Conservation (phyloP, 2,329 filamentous ascomycete species). For the Claviceps pazoutovae region DNA sequence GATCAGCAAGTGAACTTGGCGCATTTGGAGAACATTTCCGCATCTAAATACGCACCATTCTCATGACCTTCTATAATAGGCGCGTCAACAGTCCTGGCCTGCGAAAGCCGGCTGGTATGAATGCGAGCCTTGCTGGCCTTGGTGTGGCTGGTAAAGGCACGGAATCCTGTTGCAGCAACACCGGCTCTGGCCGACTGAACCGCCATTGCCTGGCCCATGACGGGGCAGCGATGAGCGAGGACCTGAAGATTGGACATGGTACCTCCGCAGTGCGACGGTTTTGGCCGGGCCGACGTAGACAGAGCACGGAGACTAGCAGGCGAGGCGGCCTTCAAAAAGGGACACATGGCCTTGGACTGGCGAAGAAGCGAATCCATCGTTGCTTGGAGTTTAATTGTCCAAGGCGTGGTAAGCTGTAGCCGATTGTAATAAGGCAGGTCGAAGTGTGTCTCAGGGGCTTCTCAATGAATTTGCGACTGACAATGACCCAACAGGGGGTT, state of each 20-base stretch:
- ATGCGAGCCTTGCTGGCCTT: slow-evolving; percentile 55
- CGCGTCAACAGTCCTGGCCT: slow-evolving; percentile 63
- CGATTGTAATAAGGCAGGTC: not conserved
- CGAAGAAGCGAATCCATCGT: slow-evolving; percentile 85
- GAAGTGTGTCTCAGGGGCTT: not conserved
- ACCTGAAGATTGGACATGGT: slow-evolving; percentile 96
- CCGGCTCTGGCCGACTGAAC: slow-evolving; percentile 56
- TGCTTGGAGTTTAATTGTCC: not conserved
- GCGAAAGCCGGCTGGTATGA: slow-evolving; percentile 66
- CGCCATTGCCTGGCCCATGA: slow-evolving; percentile 96
- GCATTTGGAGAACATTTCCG: not conserved
- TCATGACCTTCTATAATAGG: slow-evolving; percentile 33
- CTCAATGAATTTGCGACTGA: not conserved
- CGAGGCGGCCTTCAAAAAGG: slow-evolving; percentile 89
- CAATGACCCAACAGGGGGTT: not conserved
- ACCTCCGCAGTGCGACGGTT: slow-evolving; percentile 64
- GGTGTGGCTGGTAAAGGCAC: slow-evolving; percentile 35
- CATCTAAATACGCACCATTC: slow-evolving; percentile 28
- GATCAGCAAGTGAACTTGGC: not conserved
- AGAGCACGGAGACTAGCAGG: slow-evolving; percentile 83
- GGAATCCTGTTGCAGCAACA: slow-evolving; percentile 33
- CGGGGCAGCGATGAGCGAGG: slow-evolving; percentile 84
- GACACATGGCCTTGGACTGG: slow-evolving; percentile 93
- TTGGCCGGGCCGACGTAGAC: slow-evolving; percentile 56
- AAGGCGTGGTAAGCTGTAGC: not conserved